Percentiles rank a stretch among this genome's conserved stretches.
phyloP scores from a whole-genome alignment of 257 asterid species.

The Solanum appendiculatum region DNA sequence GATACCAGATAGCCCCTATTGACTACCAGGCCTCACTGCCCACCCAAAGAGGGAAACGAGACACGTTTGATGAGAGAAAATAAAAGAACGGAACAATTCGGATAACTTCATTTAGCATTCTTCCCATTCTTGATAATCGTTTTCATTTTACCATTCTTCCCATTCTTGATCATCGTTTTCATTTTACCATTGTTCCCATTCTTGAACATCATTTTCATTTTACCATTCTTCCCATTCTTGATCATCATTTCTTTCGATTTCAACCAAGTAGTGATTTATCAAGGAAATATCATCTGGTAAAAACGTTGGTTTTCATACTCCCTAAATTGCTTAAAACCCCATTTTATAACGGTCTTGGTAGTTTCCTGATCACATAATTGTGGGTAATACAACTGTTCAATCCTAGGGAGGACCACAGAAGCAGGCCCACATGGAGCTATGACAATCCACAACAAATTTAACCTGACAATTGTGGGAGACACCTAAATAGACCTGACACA shows the following conservation, averaged over 20 bases:
- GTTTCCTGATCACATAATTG: neutral
- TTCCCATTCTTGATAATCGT: too few relatives aligned
- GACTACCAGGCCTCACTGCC: neutral
- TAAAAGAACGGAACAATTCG: neutral
- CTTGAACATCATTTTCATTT: neutral
- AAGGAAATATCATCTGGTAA: neutral
- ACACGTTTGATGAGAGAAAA: neutral
- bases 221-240: neutral
- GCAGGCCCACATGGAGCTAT: neutral
- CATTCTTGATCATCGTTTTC: neutral
- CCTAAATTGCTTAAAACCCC: neutral
- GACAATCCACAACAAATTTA: neutral
- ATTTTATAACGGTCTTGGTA: neutral
- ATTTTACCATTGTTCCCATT: neutral
- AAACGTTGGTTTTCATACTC: neutral
- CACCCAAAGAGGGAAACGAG: neutral
- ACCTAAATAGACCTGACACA: neutral
- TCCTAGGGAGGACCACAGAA: neutral
- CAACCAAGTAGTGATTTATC: neutral
- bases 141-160: neutral
- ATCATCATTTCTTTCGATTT: neutral
- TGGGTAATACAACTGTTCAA: neutral
- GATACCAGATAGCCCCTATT: neutral
- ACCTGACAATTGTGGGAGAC: neutral
- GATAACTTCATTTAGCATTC: neutral